A percentile compares a stretch with the other conserved stretches of the same genome.
Conservation (phyloP, 805 yeast genomes). For the Saturnispora serradocipensis region DNA sequence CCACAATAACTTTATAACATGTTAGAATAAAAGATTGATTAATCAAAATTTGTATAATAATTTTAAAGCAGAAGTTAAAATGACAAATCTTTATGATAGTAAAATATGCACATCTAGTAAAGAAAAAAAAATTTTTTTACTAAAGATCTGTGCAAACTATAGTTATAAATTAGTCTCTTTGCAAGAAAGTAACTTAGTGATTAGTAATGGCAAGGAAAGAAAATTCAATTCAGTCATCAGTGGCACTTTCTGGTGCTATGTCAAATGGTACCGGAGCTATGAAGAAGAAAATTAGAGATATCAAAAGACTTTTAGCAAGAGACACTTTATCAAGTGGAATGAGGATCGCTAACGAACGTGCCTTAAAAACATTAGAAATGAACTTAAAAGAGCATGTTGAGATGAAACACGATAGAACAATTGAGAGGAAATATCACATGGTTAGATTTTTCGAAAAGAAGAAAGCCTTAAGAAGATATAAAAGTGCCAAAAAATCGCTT, state of each 20-base stretch:
- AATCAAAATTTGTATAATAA: not conserved
- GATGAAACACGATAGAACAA: conserved; percentile 32
- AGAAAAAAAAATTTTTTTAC: not conserved
- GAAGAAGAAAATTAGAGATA: conserved; percentile 80
- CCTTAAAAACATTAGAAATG: conserved; percentile 36
- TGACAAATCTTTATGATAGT: too few relatives aligned
- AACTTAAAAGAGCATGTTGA: conserved; percentile 37
- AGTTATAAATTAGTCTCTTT: not conserved
- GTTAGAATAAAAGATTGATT: too few relatives aligned
- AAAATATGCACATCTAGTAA: too few relatives aligned
- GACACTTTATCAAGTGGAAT: conserved; percentile 50
- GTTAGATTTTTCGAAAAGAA: conserved; percentile 85
- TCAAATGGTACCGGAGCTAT: conserved; percentile 40
- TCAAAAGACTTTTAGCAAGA: conserved; percentile 55
- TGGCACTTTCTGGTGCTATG: conserved; percentile 24
- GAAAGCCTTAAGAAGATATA: conserved; percentile 69
- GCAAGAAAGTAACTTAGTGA: not conserved
- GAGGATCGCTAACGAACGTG: conserved; percentile 38
- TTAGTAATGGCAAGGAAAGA: conserved; percentile 9
- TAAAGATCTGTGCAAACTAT: not conserved
- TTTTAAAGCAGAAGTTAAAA: not conserved
- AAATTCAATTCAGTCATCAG: conserved; percentile 11
- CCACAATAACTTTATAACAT: too few relatives aligned
- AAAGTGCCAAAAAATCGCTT: conserved; percentile 35
- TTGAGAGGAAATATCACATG: conserved; percentile 77